Conservation (phyloP, 2,329 filamentous ascomycete genomes). For the Penicillium sp. region DNA sequence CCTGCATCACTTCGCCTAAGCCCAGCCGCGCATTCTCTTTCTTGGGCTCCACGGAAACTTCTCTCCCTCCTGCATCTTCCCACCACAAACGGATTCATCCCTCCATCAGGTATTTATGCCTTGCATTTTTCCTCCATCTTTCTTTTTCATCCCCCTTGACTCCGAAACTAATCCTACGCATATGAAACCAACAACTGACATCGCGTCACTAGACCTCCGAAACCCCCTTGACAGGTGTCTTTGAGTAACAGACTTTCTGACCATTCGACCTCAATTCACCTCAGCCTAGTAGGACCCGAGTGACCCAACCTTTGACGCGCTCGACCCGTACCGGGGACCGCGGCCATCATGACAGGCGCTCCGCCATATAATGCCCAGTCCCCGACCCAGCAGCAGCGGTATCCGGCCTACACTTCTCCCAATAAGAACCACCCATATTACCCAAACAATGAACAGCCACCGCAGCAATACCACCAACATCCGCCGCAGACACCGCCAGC, state of each 20-base stretch:
- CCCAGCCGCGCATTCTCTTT: conserved; percentile 29
- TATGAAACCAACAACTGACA: conserved; percentile 18
- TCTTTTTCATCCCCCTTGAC: conserved; percentile 8
- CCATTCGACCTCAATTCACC: conserved; percentile 15
- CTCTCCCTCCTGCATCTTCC: conserved; percentile 28
- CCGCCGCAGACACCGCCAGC: conserved; percentile 46
- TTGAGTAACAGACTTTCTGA: conserved; percentile 15
- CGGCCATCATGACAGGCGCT: conserved; percentile 45
- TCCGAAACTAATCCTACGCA: conserved; percentile 5
- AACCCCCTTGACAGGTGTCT: conserved; percentile 23
- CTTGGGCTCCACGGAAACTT: conserved; percentile 26
- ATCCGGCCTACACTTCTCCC: conserved; percentile 45
- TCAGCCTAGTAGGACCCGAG: not conserved
- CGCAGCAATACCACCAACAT: conserved; percentile 38
- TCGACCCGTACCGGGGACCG: conserved; percentile 29
- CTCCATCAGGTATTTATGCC: conserved; percentile 21
- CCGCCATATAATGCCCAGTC: conserved; percentile 48
- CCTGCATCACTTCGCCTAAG: conserved; percentile 26
- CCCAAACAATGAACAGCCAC: conserved; percentile 40
- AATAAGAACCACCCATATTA: conserved; percentile 44
- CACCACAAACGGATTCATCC: conserved; percentile 27
- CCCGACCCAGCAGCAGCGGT: conserved; percentile 45
- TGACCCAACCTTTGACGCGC: conserved; percentile 25
- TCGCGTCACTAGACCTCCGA: conserved; percentile 21
- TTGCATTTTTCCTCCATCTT: conserved; percentile 4